Evolutionary conservation across 2,329 filamentous ascomycete genomes (phyloP).

Genomic region (Alternaria sp.): DNA sequence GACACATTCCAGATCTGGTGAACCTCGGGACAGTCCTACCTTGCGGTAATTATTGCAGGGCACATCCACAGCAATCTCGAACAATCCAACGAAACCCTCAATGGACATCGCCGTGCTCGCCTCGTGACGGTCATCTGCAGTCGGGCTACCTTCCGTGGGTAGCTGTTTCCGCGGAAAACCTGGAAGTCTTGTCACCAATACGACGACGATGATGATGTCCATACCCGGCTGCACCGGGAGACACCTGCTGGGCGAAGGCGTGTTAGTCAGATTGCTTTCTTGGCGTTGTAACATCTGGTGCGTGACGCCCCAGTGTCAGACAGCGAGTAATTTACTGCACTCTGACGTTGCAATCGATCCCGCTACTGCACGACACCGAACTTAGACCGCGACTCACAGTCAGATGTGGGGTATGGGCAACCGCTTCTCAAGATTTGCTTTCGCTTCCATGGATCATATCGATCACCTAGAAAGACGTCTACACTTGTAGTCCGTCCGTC

Average conservation of each 20-base stretch:
- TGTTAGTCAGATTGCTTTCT: background rate
- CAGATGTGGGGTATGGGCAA: background rate
- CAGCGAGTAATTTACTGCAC: background rate
- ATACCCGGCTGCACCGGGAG: background rate
- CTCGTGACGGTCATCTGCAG: background rate
- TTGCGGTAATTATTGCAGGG: background rate
- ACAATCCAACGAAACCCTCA: background rate
- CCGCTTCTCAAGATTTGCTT: background rate
- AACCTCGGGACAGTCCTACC: background rate
- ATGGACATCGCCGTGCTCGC: slow-evolving; percentile 5
- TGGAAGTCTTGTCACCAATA: background rate
- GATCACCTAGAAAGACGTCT: background rate
- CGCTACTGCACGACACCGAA: slow-evolving; percentile 7
- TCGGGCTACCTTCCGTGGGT: slow-evolving; percentile 2
- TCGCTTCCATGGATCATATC: background rate
- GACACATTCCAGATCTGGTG: background rate
- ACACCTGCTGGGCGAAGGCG: background rate
- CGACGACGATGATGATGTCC: background rate
- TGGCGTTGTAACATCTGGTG: background rate
- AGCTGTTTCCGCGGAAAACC: background rate
- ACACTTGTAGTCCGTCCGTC: background rate
- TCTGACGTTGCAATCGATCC: background rate
- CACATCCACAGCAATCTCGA: background rate
- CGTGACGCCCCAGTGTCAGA: background rate
- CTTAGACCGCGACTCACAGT: background rate